Evolutionary conservation across 495 filamentous ascomycete species (phyloP).

Genomic region (Penicillium silybi): DNA sequence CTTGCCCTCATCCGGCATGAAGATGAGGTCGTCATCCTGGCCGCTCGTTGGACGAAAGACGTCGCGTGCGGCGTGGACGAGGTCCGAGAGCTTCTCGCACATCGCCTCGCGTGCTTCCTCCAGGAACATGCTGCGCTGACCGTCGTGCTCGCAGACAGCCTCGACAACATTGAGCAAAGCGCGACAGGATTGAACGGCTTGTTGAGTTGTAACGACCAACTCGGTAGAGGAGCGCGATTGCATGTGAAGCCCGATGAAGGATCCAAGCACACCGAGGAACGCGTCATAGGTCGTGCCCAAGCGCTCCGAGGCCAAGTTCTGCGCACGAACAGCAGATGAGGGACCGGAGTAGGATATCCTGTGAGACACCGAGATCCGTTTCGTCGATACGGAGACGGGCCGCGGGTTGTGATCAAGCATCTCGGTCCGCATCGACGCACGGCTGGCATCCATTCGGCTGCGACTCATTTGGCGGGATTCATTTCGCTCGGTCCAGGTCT

Average conservation of each 20-base stretch:
- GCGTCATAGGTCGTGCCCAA: slow-evolving; percentile 75
- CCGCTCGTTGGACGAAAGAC: slow-evolving; percentile 60
- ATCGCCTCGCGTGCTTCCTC: slow-evolving; percentile 70
- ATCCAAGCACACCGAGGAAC: slow-evolving; percentile 83
- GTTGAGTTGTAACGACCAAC: slow-evolving; percentile 68
- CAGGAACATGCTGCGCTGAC: slow-evolving; percentile 58
- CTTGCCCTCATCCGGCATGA: slow-evolving; percentile 76
- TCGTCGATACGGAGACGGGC: slow-evolving; percentile 36
- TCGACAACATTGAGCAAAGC: slow-evolving; percentile 77
- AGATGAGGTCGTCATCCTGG: slow-evolving; percentile 65
- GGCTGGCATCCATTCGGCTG: slow-evolving; percentile 37
- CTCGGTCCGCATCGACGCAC: slow-evolving; percentile 38
- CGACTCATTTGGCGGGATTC: slow-evolving; percentile 36
- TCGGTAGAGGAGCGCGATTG: slow-evolving; percentile 85
- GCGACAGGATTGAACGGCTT: slow-evolving; percentile 77
- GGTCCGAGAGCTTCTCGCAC: slow-evolving; percentile 72
- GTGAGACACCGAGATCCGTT: slow-evolving; percentile 55
- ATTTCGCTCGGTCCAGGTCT: slow-evolving; percentile 26
- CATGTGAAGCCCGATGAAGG: slow-evolving; percentile 87
- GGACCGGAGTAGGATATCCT: slow-evolving; percentile 51
- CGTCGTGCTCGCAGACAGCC: slow-evolving; percentile 73
- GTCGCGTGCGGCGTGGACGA: slow-evolving; percentile 76
- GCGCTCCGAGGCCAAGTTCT: slow-evolving; percentile 59
- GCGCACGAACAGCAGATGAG: slow-evolving; percentile 39
- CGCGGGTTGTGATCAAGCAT: slow-evolving; percentile 27